Base-by-base conservation (phyloP, 345 rosid genomes). In the Pistacia vera region DNA sequence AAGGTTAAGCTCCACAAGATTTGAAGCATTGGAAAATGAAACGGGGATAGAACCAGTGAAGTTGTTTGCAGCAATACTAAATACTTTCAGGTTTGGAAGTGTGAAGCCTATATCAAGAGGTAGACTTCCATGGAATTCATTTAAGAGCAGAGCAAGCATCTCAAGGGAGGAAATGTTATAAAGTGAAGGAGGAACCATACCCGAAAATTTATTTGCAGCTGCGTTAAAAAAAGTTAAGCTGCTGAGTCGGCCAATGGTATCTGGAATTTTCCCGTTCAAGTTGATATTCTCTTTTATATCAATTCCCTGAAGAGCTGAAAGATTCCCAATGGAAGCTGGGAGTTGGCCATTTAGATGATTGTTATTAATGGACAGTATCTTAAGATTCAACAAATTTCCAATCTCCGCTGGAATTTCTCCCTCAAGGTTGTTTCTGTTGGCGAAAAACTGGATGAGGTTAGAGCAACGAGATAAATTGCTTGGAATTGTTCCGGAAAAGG, bases 331-430 rank as follows among this genome's bases (percentile, higher is more conserved):
- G 0, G 66, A 73, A 0, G 38, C 10, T 0, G 83, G 81, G 2
- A 81, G 49, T 6, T 75, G 38, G 56, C 86, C 81, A 0, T 38
- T 59, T 9, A 84, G 56, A 16, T 0, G 0, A 16, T 82, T 84
- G 2, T 0, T 0, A 2, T 4, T 0, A 20, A 80, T 0, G 0
- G 0, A 0, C 0, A 80, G 28, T 12, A 0, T 0, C 49, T 46
- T 54, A 0, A 86, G 79, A 35, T 75, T 78, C 4, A 57, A 38
- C 58, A 82, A 30, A 5, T 51, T 16, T 18, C 79, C 22, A 0
- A 82, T 12, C 57, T 78, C 72, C 0, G 4, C 0, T 3, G 82
- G 81, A 25, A 81, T 28, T 41, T 72, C 46, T 0, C 84, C 84
- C 0, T 1, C 1, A 0, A 79, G 78, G 0, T 0, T 9, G 46